These are phyloP conservation scores for Fusarium ramigenum DNA, from an alignment of 2,329 filamentous ascomycete species.

Conservation along the genomic window DNA sequence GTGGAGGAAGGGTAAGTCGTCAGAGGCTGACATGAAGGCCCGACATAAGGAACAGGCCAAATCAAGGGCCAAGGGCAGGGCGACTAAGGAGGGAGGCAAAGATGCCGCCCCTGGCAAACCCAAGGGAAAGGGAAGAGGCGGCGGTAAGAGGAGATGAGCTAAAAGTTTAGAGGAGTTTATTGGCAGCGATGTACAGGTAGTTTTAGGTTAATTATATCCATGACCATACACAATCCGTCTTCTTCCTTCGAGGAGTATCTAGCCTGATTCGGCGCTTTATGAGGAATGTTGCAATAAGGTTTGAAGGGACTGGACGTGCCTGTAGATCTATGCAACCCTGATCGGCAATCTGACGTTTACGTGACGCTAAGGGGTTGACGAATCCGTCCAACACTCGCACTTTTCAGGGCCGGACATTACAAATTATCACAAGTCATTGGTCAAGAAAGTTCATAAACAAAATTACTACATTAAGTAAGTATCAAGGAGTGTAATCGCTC, in stretches of 20 bases:
- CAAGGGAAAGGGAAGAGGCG: conserved; percentile 37
- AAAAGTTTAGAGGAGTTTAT: conserved; percentile 27
- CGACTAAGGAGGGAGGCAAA: conserved; percentile 30
- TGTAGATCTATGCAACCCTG: conserved; percentile 5
- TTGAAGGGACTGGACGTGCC: background rate
- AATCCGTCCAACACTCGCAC: background rate
- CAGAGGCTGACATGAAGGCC: conserved; percentile 44
- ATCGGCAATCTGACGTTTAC: background rate
- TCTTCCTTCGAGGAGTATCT: background rate
- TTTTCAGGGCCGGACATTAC: background rate
- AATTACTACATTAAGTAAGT: background rate
- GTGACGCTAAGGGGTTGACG: background rate
- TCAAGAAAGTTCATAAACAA: accelerated
- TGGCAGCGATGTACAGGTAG: conserved; percentile 32
- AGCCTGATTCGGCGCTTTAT: background rate
- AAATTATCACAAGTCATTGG: background rate
- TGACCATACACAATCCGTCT: background rate
- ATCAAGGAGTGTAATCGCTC: background rate
- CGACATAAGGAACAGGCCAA: conserved; percentile 38
- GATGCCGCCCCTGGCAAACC: conserved; percentile 31
- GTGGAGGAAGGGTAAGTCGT: conserved; percentile 77
- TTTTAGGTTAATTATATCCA: conserved; percentile 29
- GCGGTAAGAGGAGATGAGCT: conserved; percentile 35
- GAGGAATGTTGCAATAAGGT: background rate
- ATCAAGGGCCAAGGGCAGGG: conserved; percentile 31